phyloP scores from a whole-genome alignment of 2,329 filamentous ascomycete species.

The Aspergillus viridinutans region DNA sequence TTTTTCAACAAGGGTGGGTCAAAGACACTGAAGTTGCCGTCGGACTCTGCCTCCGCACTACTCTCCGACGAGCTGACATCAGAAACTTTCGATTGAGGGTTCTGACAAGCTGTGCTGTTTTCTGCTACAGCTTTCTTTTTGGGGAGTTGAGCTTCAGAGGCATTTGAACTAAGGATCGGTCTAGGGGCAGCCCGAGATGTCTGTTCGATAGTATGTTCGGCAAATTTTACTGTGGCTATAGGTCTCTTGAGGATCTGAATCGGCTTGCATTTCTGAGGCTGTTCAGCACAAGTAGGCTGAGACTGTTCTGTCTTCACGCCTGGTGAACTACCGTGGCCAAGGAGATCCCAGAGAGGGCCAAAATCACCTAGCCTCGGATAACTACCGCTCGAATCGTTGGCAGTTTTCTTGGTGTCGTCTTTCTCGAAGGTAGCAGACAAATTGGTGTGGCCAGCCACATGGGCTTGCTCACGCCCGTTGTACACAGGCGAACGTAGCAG shows the following conservation, averaged over 20 bases:
- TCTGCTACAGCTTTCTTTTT: constrained; percentile 1
- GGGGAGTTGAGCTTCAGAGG: constrained; percentile 1
- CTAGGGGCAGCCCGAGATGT: constrained; percentile 3
- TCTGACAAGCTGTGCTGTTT: not conserved
- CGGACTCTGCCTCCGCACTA: constrained; percentile 27
- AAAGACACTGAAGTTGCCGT: constrained; percentile 27
- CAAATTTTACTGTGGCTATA: not conserved
- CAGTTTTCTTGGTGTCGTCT: constrained; percentile 7
- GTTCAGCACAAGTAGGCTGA: not conserved
- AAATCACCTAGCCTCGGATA: constrained; percentile 41
- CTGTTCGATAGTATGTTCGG: not conserved
- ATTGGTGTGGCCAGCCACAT: constrained; percentile 10
- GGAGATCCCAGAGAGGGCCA: constrained; percentile 37
- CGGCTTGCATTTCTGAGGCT: constrained; percentile 2
- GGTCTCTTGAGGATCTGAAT: constrained; percentile 20
- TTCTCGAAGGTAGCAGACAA: constrained; percentile 4
- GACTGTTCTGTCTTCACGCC: constrained; percentile 2
- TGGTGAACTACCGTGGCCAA: constrained; percentile 22
- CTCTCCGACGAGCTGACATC: constrained; percentile 23
- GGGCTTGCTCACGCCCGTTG: constrained; percentile 8
- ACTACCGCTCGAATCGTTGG: constrained; percentile 2
- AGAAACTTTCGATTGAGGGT: not conserved
- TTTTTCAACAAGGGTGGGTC: constrained; percentile 22
- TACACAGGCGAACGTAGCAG: constrained; percentile 36
- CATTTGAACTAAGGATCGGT: constrained; percentile 1